A percentile compares a stretch with the other conserved stretches of the same genome.
phyloP scores from a whole-genome alignment of 2,329 filamentous ascomycete genomes.

The Verticillium alfalfae region DNA sequence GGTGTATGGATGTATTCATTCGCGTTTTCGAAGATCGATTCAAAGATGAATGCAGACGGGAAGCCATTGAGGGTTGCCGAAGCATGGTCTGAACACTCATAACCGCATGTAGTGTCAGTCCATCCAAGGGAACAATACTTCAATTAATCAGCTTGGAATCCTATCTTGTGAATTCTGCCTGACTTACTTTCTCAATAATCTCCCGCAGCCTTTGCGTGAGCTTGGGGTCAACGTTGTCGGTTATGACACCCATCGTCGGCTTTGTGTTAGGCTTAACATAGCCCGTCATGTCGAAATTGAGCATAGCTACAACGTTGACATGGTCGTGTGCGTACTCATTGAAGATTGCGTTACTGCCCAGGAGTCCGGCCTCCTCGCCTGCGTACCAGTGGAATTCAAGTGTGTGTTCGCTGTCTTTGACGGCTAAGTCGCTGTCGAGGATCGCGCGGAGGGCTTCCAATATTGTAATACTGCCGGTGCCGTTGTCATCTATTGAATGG shows the following conservation, averaged over 20 bases:
- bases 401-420: slow-evolving; percentile 57
- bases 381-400: slow-evolving; percentile 86
- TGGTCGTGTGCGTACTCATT: slow-evolving; percentile 29
- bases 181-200: slow-evolving; percentile 60
- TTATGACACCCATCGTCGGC: slow-evolving; percentile 88
- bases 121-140: not conserved
- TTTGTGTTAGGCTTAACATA: slow-evolving; percentile 57
- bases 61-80: slow-evolving; percentile 19
- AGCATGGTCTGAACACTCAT: slow-evolving; percentile 36
- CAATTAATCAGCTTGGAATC: not conserved
- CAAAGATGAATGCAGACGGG: slow-evolving; percentile 5
- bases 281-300: slow-evolving; percentile 47
- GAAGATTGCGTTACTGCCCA: slow-evolving; percentile 38
- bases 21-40: not conserved
- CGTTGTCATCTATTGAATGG: slow-evolving; percentile 28
- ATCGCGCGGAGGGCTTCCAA: slow-evolving; percentile 73
- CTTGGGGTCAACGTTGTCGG: slow-evolving; percentile 78
- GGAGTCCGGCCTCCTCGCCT: slow-evolving; percentile 55
- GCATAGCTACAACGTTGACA: slow-evolving; percentile 34
- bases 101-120: slow-evolving; percentile 24
- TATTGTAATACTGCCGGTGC: slow-evolving; percentile 53
- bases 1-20: not conserved
- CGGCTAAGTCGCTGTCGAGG: slow-evolving; percentile 50
- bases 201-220: slow-evolving; percentile 88
- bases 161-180: not conserved